Base-by-base conservation (phyloP, 805 yeast genomes). In the Candida taoyuanica region DNA sequence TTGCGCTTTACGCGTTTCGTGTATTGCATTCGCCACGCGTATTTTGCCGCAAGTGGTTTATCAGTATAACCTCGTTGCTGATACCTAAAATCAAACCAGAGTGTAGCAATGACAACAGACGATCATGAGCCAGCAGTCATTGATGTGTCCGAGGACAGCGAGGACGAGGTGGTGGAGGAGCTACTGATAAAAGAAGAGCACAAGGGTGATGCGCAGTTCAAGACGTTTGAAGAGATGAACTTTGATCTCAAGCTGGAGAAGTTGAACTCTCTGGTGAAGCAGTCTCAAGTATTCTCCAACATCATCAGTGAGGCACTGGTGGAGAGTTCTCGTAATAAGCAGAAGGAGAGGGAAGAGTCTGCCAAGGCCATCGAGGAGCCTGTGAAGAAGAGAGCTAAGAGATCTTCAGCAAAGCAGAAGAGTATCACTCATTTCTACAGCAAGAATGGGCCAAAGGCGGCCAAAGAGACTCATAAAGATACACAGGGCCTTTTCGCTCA, bases 221-320 rank as follows among this genome's bases (percentile, higher is more conserved):
- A 52, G 27, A 55, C 53, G 27, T 55, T 59, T 31, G 67, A 77
- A 39, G 58, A 59, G 7, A 60, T 74, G 15, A 67, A 76, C 2
- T 64, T 64, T n/a, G 76, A 78, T 28, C 63, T 66, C 31, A 85
- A 86, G 52, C 63, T 87, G 31, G 71, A 73, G 37, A 71, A 86
- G 38, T 64, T 91, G 37, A 74, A 85, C 41, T 78, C 76, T 26
- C 68, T 91, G 46, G 87, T 91, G n/a, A 82, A 84, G 51, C 81
- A 85, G 54, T 85, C 96, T 14, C 89, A 87, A 55, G 75, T 89
- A 2, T 91, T 86, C 60, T 83, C 97, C 1, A 76, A 81, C 44
- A 86, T 91, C 47, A 85, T 91, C 29, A 78, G 95, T 3, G 89
- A 87, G 36, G 81, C 89, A 9, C 70, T 91, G 31, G 53, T 81